Base-by-base conservation (phyloP, 805 yeast genomes). In the Lachancea thermotolerans region DNA sequence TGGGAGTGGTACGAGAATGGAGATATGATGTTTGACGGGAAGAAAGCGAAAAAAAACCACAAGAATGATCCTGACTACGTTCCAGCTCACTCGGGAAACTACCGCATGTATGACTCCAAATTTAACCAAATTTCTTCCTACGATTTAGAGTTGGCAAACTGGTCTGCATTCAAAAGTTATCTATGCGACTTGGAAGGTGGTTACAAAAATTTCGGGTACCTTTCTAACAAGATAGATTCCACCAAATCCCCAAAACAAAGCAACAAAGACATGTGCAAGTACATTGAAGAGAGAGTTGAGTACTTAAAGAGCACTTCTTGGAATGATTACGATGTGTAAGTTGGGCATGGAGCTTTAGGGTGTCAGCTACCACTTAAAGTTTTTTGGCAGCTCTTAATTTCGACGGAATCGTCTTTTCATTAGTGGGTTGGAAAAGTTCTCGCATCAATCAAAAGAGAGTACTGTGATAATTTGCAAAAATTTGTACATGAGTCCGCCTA, bases 121-220 rank as follows among this genome's bases (percentile, higher is more conserved):
- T 41, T 54, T 36, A 29, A 41, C 7, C 49, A 49, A 37, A 33
- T 57, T 3, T 50, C 53, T 6, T 45, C 53, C 34, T 59, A 52
- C 42, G 65, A 60, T 44, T 40, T 60, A 5, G 65, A 60, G 48
- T 46, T 57, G 5, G 54, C 53, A 32, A 58, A 54, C 41, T 59
- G 57, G 51, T 47, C 48, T 36, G 47, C 44, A 10, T 56, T 58
- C 39, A 38, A 56, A 10, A 46, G 57, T 25, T 39, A 48, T 28
- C 37, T 60, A n/a, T 60, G 65, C 42, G 39, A 42, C 4, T 29
- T 37, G 8, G 45, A 46, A 10, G 42, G 39, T 17, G 47, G 42
- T 35, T 47, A 47, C 18, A 45, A 38, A 25, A 44, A 51, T 29
- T 57, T 60, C 50, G 53, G 50, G 29, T 57, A 60, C 37, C 29